Percentiles rank a stretch among this genome's conserved stretches.
These are phyloP conservation scores for Sinapis alba DNA, from an alignment of 441 rosid species.

Conservation along the genomic window DNA sequence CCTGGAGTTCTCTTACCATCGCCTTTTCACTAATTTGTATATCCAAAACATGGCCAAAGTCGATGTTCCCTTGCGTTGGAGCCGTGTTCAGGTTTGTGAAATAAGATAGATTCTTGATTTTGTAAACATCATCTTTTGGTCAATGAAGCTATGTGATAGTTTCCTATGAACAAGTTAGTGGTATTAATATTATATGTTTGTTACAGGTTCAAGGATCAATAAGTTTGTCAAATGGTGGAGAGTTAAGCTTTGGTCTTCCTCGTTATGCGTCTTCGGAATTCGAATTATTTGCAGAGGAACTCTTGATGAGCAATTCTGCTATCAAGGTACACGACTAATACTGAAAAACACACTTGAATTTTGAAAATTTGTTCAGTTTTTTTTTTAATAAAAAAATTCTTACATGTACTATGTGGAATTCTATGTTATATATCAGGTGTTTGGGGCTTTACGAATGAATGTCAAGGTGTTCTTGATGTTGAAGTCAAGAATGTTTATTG, in stretches of 20 bases:
- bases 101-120: slow-evolving; percentile 13
- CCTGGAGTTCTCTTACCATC: slow-evolving; percentile 90
- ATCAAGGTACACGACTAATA: slow-evolving; percentile 53
- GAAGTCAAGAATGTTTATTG: slow-evolving; percentile 87
- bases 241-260: slow-evolving; percentile 80
- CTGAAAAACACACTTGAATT: slow-evolving; percentile 5
- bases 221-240: slow-evolving; percentile 62
- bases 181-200: neutral
- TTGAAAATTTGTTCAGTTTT: neutral
- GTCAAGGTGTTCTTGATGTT: slow-evolving; percentile 91
- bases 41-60: slow-evolving; percentile 85
- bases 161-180: neutral
- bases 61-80: slow-evolving; percentile 94
- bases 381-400: neutral
- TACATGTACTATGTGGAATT: neutral
- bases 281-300: slow-evolving; percentile 93
- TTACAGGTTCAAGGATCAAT: slow-evolving; percentile 76
- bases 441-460: slow-evolving; percentile 87
- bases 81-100: slow-evolving; percentile 93
- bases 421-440: slow-evolving; percentile 55
- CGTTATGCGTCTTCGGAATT: slow-evolving; percentile 82
- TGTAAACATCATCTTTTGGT: neutral
- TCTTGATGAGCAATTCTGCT: slow-evolving; percentile 79
- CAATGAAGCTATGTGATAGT: neutral
- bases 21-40: slow-evolving; percentile 91